Evolutionary conservation across 2,329 filamentous ascomycete species (phyloP).

Genomic region (Cladosporium phlei): DNA sequence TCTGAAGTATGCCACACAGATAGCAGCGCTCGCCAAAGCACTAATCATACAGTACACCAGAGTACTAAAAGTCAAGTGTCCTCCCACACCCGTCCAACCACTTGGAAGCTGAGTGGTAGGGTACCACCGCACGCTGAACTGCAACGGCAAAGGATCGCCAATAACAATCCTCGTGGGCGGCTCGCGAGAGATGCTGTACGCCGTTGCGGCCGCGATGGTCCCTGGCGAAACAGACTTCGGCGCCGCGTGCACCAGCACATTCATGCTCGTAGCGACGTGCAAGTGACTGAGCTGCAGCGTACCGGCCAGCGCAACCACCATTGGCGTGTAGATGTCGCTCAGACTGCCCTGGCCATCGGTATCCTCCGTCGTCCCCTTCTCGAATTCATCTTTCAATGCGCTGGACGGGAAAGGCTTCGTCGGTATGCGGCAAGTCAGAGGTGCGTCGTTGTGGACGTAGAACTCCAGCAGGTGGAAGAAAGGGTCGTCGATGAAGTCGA

Average conservation of each 20-base stretch:
- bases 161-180: conserved; percentile 67
- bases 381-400: conserved; percentile 31
- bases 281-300: conserved; percentile 84
- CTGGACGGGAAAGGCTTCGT: conserved; percentile 58
- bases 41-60: conserved; percentile 47
- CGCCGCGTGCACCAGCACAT: conserved; percentile 75
- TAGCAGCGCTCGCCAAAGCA: conserved; percentile 44
- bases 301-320: conserved; percentile 84
- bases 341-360: conserved; percentile 35
- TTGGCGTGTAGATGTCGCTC: conserved; percentile 62
- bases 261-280: conserved; percentile 84
- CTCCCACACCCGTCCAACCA: conserved; percentile 48
- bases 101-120: conserved; percentile 65
- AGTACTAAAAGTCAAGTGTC: conserved; percentile 48
- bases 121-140: conserved; percentile 83
- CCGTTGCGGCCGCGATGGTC: conserved; percentile 79
- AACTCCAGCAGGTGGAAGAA: conserved; percentile 92
- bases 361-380: conserved; percentile 30
- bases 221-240: conserved; percentile 52
- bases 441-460: conserved; percentile 95
- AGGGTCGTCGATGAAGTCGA: conserved; percentile 68
- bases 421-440: conserved; percentile 83
- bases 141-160: conserved; percentile 74
- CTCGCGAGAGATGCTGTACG: conserved; percentile 68
- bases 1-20: conserved; percentile 52